A percentile compares a stretch with the other conserved stretches of the same genome.
phyloP scores from a whole-genome alignment of 768 basidiomycete species.

The Hebeloma cylindrosporum region DNA sequence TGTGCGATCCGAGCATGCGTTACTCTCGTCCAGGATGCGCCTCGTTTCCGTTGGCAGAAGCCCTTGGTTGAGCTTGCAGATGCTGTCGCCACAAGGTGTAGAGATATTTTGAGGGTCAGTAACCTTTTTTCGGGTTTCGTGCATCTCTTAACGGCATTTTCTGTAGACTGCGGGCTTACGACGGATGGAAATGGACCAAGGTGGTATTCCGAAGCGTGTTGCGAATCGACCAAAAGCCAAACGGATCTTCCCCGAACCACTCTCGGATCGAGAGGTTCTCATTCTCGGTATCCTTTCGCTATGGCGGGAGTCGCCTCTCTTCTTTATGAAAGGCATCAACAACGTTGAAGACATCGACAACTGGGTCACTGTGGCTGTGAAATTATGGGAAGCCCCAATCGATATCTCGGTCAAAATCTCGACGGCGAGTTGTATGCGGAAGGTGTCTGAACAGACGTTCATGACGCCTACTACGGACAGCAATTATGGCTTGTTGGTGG shows the following conservation, averaged over 20 bases:
- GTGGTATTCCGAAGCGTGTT: constrained; percentile 53
- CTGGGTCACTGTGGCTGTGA: constrained; percentile 49
- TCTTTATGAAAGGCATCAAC: constrained; percentile 48
- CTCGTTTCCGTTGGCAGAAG: constrained; percentile 56
- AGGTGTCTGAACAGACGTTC: constrained; percentile 44
- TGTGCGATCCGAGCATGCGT: constrained; percentile 73
- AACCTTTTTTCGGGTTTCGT: background rate
- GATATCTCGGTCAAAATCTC: constrained; percentile 69
- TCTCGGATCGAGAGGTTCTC: constrained; percentile 69
- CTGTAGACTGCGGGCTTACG: constrained; percentile 48
- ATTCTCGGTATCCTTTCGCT: constrained; percentile 67
- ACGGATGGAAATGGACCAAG: constrained; percentile 61
- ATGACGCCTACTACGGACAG: constrained; percentile 40
- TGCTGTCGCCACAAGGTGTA: constrained; percentile 47
- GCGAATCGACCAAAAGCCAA: constrained; percentile 61
- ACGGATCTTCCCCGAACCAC: constrained; percentile 51
- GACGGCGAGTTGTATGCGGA: constrained; percentile 48
- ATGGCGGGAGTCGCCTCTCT: constrained; percentile 58
- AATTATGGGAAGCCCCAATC: constrained; percentile 61
- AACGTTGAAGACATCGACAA: constrained; percentile 39
- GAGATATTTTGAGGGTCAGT: constrained; percentile 57
- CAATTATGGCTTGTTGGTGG: constrained; percentile 34
- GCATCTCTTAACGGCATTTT: background rate
- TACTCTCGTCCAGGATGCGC: constrained; percentile 62
- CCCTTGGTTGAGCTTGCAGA: constrained; percentile 48